These are phyloP conservation scores for Lactarius indigo DNA, from an alignment of 768 basidiomycete genomes.

Conservation along the genomic window DNA sequence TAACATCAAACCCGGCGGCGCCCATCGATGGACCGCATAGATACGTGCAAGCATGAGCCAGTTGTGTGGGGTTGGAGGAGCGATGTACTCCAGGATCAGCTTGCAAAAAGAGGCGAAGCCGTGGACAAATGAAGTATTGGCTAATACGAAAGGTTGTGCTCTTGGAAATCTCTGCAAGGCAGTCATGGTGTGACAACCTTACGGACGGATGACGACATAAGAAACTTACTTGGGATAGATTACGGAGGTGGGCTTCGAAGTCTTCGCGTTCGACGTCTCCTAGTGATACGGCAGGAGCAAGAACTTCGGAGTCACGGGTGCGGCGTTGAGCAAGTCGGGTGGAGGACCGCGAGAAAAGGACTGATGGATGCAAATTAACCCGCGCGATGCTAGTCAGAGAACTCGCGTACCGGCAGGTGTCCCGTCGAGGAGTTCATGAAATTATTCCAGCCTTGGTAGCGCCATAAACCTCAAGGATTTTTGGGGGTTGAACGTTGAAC, in stretches of 20 bases:
- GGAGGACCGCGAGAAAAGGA: conserved; percentile 17
- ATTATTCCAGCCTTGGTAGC: neutral
- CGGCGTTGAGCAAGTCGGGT: neutral
- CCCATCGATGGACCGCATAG: conserved; percentile 7
- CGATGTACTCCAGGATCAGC: neutral
- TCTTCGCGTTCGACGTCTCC: conserved; percentile 7
- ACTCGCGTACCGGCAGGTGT: neutral
- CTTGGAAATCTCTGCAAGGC: conserved; percentile 6
- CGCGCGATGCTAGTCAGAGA: neutral
- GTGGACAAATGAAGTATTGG: conserved; percentile 30
- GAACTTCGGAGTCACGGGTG: conserved; percentile 1
- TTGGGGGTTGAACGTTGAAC: neutral
- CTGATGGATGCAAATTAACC: conserved; percentile 9
- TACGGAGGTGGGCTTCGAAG: conserved; percentile 8
- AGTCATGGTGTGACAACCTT: neutral
- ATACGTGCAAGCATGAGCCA: conserved; percentile 10
- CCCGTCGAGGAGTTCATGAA: neutral
- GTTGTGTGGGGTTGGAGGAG: conserved; percentile 1
- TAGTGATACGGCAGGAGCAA: conserved; percentile 1
- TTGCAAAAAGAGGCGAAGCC: conserved; percentile 30
- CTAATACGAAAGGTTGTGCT: conserved; percentile 16
- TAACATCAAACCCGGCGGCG: neutral
- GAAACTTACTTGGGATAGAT: conserved; percentile 16
- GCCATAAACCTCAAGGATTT: neutral
- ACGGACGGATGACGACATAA: neutral